phyloP scores from a whole-genome alignment of 139 green algal genomes.

The Chlamydomonas applanata region DNA sequence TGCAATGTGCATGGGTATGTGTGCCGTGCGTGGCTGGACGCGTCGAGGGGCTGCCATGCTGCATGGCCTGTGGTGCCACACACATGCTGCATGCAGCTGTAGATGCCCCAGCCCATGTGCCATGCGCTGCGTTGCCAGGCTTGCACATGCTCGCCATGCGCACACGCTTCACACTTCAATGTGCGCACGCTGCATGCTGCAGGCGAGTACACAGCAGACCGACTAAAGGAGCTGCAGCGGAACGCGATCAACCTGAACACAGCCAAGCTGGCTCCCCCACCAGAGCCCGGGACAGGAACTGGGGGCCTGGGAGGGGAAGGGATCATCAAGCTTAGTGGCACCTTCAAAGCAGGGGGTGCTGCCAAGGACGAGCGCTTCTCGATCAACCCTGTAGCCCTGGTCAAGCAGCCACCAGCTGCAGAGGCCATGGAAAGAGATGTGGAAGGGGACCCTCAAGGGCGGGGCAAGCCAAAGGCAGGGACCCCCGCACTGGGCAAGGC shows the following conservation, averaged over 20 bases:
- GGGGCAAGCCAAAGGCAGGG: no score
- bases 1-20: neutral
- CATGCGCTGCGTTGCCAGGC: neutral
- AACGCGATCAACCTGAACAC: slow-evolving; percentile 40
- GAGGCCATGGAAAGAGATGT: neutral
- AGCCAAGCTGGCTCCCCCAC: slow-evolving; percentile 10
- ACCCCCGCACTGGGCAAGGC: no score
- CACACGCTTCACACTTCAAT: slow-evolving; percentile 1
- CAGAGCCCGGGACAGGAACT: neutral
- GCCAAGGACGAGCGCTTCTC: slow-evolving; percentile 54
- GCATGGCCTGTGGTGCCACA: neutral
- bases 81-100: neutral
- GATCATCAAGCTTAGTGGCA: slow-evolving; percentile 69
- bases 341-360: slow-evolving; percentile 58
- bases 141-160: neutral
- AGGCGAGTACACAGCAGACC: slow-evolving; percentile 69
- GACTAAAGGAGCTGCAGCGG: slow-evolving; percentile 56
- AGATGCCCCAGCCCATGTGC: no score
- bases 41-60: neutral
- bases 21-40: no score
- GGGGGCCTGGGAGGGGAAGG: slow-evolving; percentile 1
- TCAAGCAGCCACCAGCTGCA: slow-evolving; percentile 30
- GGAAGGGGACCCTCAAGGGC: no score
- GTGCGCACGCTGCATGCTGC: slow-evolving; percentile 5
- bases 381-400: slow-evolving; percentile 34